These are phyloP conservation scores for Wickerhamomyces subpelliculosus DNA, from an alignment of 805 yeast genomes.

Conservation along the genomic window DNA sequence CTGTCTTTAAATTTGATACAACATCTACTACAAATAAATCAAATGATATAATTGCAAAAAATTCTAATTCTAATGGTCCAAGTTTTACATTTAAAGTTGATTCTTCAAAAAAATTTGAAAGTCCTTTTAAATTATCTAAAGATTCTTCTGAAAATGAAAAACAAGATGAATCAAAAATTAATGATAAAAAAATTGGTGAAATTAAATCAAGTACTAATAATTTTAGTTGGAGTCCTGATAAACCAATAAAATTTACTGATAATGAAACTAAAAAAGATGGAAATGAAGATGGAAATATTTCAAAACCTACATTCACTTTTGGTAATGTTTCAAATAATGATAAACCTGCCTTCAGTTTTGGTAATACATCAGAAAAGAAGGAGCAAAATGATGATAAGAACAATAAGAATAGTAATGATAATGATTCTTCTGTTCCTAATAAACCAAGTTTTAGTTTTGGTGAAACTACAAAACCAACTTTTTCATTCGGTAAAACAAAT, in stretches of 20 bases:
- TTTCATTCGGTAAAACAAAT: background rate
- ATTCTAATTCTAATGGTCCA: slow-evolving; percentile 30
- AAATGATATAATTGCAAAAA: too few relatives aligned
- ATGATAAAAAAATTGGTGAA: slow-evolving; percentile 4
- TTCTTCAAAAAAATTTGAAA: slow-evolving; percentile 21
- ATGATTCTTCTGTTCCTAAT: slow-evolving; percentile 6
- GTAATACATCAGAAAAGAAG: slow-evolving; percentile 3
- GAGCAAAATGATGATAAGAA: background rate
- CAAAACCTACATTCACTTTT: slow-evolving; percentile 22
- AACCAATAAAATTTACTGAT: slow-evolving; percentile 11
- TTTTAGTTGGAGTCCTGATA: slow-evolving; percentile 20
- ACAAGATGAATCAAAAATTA: slow-evolving; percentile 2
- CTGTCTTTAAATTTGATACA: slow-evolving; percentile 41
- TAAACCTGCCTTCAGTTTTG: slow-evolving; percentile 17
- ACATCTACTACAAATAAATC: slow-evolving; percentile 13
- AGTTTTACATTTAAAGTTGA: slow-evolving; percentile 29
- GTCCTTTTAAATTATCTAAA: slow-evolving; percentile 28
- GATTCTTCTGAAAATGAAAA: slow-evolving; percentile 4
- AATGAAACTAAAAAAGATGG: slow-evolving; percentile 1
- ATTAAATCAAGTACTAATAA: slow-evolving; percentile 7
- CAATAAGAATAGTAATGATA: too few relatives aligned
- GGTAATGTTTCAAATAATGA: slow-evolving; percentile 7
- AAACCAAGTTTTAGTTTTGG: slow-evolving; percentile 23
- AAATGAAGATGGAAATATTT: background rate
- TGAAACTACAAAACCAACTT: slow-evolving; percentile 12